Percentiles rank a stretch among this genome's conserved stretches.
Conservation (phyloP, 805 yeast genomes). For the Pichia rugopelliculosa region DNA sequence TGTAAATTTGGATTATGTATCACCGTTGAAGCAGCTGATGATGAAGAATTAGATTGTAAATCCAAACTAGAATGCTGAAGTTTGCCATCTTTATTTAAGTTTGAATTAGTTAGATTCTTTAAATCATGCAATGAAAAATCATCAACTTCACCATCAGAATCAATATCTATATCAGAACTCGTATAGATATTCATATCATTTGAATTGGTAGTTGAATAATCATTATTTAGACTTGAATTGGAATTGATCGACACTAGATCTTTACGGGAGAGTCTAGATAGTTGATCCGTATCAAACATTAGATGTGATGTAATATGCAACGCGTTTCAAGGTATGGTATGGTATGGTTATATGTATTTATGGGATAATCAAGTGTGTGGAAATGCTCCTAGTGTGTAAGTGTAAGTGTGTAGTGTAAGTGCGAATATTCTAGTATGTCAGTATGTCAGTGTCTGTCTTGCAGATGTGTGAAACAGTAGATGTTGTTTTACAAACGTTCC, state of each 20-base stretch:
- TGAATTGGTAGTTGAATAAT: background rate
- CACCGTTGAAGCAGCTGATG: constrained; percentile 26
- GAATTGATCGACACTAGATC: background rate
- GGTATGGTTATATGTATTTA: no score
- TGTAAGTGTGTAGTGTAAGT: no score
- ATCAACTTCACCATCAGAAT: constrained; percentile 8
- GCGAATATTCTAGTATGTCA: no score
- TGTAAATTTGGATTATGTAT: constrained; percentile 14
- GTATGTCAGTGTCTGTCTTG: background rate
- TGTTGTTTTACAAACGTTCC: no score
- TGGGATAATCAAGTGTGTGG: no score
- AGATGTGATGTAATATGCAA: background rate
- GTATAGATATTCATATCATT: background rate
- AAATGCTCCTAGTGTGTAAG: no score
- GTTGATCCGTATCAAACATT: background rate
- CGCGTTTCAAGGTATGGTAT: no score
- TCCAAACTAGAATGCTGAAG: constrained; percentile 1
- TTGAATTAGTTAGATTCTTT: constrained; percentile 4
- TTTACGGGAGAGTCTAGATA: background rate
- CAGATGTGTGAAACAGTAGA: no score
- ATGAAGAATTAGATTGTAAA: constrained; percentile 19
- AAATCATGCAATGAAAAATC: constrained; percentile 13
- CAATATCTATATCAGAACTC: background rate
- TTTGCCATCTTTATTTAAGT: background rate
- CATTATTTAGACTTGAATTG: background rate